phyloP scores from a whole-genome alignment of 176 grass and related monocot genomes.

The Cenchrus fungigraminus region DNA sequence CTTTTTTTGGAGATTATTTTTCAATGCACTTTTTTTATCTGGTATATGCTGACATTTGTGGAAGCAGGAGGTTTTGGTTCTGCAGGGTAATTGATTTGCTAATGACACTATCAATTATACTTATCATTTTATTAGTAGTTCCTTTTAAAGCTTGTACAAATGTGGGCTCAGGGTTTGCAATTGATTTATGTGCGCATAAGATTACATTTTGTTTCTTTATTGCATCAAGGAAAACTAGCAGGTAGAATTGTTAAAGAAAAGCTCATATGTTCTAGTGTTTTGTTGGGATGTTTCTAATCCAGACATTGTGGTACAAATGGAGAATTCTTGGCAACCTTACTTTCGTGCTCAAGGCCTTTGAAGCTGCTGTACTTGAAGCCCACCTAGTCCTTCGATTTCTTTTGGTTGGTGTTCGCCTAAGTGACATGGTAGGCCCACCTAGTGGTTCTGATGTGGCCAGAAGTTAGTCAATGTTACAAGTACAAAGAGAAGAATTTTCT shows the following conservation, averaged over 20 bases:
- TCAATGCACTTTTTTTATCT: not conserved
- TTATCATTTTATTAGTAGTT: not conserved
- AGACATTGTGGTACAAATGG: not conserved
- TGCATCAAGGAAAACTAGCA: not conserved
- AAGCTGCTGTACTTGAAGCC: not conserved
- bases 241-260: not conserved
- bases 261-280: conserved; percentile 13
- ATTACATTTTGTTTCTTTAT: conserved; percentile 1
- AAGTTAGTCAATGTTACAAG: not conserved
- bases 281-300: not conserved
- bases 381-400: not conserved
- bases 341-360: not conserved
- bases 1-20: not conserved
- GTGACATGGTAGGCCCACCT: not conserved
- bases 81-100: not conserved
- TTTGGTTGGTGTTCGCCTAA: not conserved
- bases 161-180: conserved; percentile 2
- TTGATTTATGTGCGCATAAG: not conserved
- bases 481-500: conserved; percentile 9
- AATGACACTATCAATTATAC: too few species aligned
- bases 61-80: not conserved
- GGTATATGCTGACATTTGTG: not conserved
- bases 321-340: not conserved
- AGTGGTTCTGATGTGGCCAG: conserved; percentile 3
- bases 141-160: not conserved